phyloP scores from a whole-genome alignment of 2,329 filamentous ascomycete genomes.

The Microsporum ferrugineum region DNA sequence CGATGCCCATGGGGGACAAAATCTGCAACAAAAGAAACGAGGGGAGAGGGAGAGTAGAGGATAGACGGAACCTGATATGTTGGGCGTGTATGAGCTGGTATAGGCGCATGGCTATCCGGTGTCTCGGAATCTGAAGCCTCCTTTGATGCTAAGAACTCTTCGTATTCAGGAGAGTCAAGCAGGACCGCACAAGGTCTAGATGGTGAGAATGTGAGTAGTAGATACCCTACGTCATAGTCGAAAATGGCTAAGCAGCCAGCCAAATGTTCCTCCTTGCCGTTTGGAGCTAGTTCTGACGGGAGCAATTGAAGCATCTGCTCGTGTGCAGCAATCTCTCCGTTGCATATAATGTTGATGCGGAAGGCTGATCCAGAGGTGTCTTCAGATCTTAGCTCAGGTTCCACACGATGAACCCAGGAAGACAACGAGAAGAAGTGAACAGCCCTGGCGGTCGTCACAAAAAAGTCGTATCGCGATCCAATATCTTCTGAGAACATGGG shows the following conservation, averaged over 20 bases:
- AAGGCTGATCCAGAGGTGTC: slow-evolving; percentile 44
- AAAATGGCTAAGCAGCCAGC: slow-evolving; percentile 43
- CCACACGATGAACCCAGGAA: slow-evolving; percentile 46
- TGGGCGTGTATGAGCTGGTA: slow-evolving; percentile 26
- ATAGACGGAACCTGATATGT: slow-evolving; percentile 35
- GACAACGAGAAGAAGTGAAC: slow-evolving; percentile 46
- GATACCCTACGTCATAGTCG: slow-evolving; percentile 47
- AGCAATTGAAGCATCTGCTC: slow-evolving; percentile 35
- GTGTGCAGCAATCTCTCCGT: slow-evolving; percentile 39
- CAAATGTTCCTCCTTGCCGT: slow-evolving; percentile 25
- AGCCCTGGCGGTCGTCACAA: slow-evolving; percentile 44
- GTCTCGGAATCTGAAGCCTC: slow-evolving; percentile 21
- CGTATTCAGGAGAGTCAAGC: slow-evolving; percentile 38
- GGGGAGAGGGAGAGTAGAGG: slow-evolving; percentile 29
- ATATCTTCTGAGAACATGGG: slow-evolving; percentile 48
- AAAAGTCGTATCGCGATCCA: slow-evolving; percentile 47
- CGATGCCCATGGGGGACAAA: slow-evolving; percentile 34
- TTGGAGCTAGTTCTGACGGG: slow-evolving; percentile 13
- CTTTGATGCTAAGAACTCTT: slow-evolving; percentile 20
- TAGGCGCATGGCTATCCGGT: slow-evolving; percentile 15
- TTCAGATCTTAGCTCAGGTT: slow-evolving; percentile 44
- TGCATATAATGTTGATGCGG: slow-evolving; percentile 45
- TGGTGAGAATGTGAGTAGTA: slow-evolving; percentile 42
- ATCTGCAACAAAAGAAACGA: slow-evolving; percentile 34
- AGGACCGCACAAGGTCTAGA: slow-evolving; percentile 41